phyloP scores from a whole-genome alignment of 352 stramenopile species.

The Phytopythium delawarense region DNA sequence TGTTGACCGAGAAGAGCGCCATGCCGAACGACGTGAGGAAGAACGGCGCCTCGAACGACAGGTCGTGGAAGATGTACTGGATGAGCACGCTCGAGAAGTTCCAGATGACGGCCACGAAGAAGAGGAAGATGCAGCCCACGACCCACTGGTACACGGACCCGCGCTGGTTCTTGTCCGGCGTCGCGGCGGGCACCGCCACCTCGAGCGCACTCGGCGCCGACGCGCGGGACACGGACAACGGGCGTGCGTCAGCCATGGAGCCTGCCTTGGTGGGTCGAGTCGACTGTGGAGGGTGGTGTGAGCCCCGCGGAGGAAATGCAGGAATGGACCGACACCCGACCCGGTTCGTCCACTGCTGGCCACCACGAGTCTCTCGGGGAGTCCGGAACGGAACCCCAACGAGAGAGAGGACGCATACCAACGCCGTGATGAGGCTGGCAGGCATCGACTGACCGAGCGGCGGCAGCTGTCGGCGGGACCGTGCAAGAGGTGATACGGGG shows the following conservation, averaged over 20 bases:
- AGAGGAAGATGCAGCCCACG: constrained; percentile 59
- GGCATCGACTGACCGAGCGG: no score
- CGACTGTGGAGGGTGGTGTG: no score
- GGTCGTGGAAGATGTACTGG: constrained; percentile 85
- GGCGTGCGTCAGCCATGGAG: not conserved
- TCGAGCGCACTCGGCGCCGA: constrained; percentile 1
- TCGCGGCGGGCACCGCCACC: not conserved
- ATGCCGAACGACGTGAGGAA: constrained; percentile 84
- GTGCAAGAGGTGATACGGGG: not conserved
- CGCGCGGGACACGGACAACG: not conserved
- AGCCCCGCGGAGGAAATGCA: not conserved
- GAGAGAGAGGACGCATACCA: no score
- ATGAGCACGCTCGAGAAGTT: constrained; percentile 79
- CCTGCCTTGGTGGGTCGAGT: no score
- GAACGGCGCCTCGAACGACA: constrained; percentile 79
- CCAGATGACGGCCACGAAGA: constrained; percentile 71
- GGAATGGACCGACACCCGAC: not conserved
- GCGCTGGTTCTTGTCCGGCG: constrained; percentile 13
- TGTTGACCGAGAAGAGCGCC: constrained; percentile 68
- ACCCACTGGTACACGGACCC: constrained; percentile 52
- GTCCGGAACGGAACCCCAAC: not conserved
- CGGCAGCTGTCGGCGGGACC: no score
- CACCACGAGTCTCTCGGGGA: not conserved
- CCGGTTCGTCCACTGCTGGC: not conserved
- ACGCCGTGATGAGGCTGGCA: no score